A percentile compares a stretch with the other conserved stretches of the same genome.
Evolutionary conservation across 2,329 filamentous ascomycete species (phyloP).

Genomic region (Phyllosticta capitalensis): DNA sequence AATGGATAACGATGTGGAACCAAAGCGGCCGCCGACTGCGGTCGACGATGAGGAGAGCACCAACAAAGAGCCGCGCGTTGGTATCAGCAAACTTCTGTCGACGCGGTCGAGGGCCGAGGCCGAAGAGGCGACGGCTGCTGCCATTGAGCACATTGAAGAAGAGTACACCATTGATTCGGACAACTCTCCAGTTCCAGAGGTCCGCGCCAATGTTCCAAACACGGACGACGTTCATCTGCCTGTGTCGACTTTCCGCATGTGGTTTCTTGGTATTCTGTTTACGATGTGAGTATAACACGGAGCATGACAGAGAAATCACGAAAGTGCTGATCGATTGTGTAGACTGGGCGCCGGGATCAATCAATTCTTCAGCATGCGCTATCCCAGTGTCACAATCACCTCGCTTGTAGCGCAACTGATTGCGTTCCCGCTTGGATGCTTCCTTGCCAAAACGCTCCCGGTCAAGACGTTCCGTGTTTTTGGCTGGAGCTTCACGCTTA

Average conservation of each 20-base stretch:
- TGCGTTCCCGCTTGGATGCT: constrained; percentile 18
- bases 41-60: constrained; percentile 2
- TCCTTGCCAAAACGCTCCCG: constrained; percentile 3
- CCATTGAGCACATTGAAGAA: constrained; percentile 9
- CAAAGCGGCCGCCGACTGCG: neutral
- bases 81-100: constrained; percentile 1
- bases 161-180: constrained; percentile 10
- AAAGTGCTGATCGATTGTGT: neutral
- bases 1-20: neutral
- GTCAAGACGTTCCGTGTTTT: constrained; percentile 7
- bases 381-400: constrained; percentile 47
- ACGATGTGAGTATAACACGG: constrained; percentile 23
- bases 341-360: constrained; percentile 18
- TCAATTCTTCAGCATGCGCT: constrained; percentile 22
- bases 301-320: neutral
- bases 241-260: constrained; percentile 37
- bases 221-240: constrained; percentile 13
- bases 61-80: constrained; percentile 3
- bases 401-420: constrained; percentile 36
- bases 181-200: constrained; percentile 9
- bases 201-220: constrained; percentile 10
- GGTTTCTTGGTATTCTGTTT: constrained; percentile 37
- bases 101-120: neutral
- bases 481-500: constrained; percentile 24
- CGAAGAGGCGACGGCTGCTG: constrained; percentile 4